A percentile compares a stretch with the other conserved stretches of the same genome.
Evolutionary conservation across 306 rosid species (phyloP).

Genomic region (Lathyrus oleraceus): DNA sequence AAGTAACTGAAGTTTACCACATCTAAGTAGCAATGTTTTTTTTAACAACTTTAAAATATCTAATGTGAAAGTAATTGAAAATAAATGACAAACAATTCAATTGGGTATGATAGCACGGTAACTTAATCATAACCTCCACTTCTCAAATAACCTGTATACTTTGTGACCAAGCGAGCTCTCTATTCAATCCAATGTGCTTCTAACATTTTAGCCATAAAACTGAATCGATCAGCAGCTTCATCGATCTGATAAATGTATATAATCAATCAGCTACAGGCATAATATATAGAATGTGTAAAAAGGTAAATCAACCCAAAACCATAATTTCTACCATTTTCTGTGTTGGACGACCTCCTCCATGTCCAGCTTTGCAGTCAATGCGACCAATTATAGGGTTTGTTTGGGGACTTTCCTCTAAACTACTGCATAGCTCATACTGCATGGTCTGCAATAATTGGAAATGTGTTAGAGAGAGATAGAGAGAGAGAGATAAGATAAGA

Average conservation of each 20-base stretch:
- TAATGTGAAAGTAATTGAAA: not conserved
- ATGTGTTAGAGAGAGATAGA: not conserved
- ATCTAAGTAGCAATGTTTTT: slow-evolving; percentile 6
- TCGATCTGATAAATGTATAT: slow-evolving; percentile 40
- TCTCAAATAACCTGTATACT: not conserved
- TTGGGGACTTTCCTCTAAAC: slow-evolving; percentile 83
- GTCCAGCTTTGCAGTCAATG: slow-evolving; percentile 86
- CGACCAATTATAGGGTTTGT: slow-evolving; percentile 91
- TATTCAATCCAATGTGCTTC: slow-evolving; percentile 44
- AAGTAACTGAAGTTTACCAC: not conserved
- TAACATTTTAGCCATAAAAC: slow-evolving; percentile 52
- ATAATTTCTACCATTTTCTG: slow-evolving; percentile 66
- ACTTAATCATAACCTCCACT: not conserved
- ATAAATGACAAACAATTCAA: slow-evolving; percentile 23
- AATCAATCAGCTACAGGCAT: slow-evolving; percentile 1
- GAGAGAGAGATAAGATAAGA: not conserved
- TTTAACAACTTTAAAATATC: not conserved
- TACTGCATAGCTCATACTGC: slow-evolving; percentile 72
- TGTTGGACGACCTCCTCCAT: slow-evolving; percentile 83
- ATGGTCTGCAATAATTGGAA: slow-evolving; percentile 51
- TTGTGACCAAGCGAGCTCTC: slow-evolving; percentile 14
- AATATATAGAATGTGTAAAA: slow-evolving; percentile 9
- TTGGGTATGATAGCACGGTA: not conserved
- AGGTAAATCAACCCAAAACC: not conserved
- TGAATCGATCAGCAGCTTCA: slow-evolving; percentile 51